Conservation (phyloP, 1,284 basidiomycete genomes). For the Irpex sp. region DNA sequence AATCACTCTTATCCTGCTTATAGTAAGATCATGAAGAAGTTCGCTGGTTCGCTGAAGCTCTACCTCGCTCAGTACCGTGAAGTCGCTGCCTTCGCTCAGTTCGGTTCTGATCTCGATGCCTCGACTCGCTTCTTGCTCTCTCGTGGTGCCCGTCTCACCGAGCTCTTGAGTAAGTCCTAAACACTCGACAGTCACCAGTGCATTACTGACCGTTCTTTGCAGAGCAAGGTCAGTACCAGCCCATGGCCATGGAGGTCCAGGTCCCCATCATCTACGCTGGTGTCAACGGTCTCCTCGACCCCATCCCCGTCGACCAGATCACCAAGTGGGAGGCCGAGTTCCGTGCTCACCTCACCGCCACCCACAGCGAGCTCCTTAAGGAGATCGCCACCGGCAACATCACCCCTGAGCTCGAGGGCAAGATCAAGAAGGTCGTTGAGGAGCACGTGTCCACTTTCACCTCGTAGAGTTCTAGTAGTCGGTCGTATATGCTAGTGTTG, state of each 20-base stretch:
- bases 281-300: slow-evolving; percentile 97
- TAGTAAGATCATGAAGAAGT: slow-evolving; percentile 99
- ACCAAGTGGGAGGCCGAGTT: slow-evolving; percentile 91
- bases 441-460: slow-evolving; percentile 83
- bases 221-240: slow-evolving; percentile 98
- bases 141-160: slow-evolving; percentile 97
- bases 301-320: slow-evolving; percentile 93
- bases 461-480: slow-evolving; percentile 40
- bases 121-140: slow-evolving; percentile 96
- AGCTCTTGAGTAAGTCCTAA: slow-evolving; percentile 79
- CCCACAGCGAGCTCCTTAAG: slow-evolving; percentile 69
- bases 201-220: slow-evolving; percentile 10
- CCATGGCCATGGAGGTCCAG: slow-evolving; percentile 90
- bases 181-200: background rate
- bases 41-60: slow-evolving; percentile 98
- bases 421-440: slow-evolving; percentile 91
- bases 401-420: slow-evolving; percentile 85
- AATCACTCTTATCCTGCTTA: background rate
- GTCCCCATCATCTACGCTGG: slow-evolving; percentile 99
- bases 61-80: slow-evolving; percentile 99
- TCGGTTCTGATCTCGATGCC: slow-evolving; percentile 99
- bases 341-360: slow-evolving; percentile 75
- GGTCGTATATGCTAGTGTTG: background rate
- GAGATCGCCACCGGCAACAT: slow-evolving; percentile 84
- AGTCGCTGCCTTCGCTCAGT: slow-evolving; percentile 98